These are phyloP conservation scores for Eremothecium coryli DNA, from an alignment of 1,139 yeast species.

Conservation along the genomic window DNA sequence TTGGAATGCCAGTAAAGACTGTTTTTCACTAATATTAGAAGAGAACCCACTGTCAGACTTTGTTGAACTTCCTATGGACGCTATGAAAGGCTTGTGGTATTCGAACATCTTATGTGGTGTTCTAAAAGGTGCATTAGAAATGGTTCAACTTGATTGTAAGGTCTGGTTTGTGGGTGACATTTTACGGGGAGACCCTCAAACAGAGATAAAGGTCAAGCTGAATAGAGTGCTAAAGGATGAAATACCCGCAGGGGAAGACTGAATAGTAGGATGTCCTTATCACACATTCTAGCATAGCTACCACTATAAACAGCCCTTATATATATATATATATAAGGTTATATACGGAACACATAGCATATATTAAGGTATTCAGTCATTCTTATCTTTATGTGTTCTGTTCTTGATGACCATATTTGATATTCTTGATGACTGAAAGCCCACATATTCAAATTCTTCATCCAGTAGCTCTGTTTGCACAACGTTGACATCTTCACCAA, in stretches of 20 bases:
- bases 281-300: constrained; percentile 1
- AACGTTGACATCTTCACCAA: constrained; percentile 33
- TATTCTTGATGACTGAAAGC: constrained; percentile 7
- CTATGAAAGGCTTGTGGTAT: constrained; percentile 77
- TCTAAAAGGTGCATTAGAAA: constrained; percentile 80
- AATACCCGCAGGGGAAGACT: constrained; percentile 95
- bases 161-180: constrained; percentile 71
- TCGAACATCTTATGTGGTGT: constrained; percentile 88
- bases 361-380: too few relatives aligned
- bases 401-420: too few relatives aligned
- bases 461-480: too few relatives aligned
- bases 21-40: constrained; percentile 61
- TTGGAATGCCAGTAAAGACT: constrained; percentile 70
- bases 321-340: not conserved
- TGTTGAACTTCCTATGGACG: constrained; percentile 80
- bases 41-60: constrained; percentile 93
- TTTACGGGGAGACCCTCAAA: constrained; percentile 71
- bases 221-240: constrained; percentile 77
- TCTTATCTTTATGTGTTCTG: too few relatives aligned
- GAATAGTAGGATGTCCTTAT: too few relatives aligned
- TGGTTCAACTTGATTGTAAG: constrained; percentile 92
- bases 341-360: not conserved
- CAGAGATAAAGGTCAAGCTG: constrained; percentile 70
- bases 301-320: not conserved
- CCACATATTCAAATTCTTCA: constrained; percentile 8